Conservation (phyloP, 176 grass and related monocot species). For the Oryza coarctata region DNA sequence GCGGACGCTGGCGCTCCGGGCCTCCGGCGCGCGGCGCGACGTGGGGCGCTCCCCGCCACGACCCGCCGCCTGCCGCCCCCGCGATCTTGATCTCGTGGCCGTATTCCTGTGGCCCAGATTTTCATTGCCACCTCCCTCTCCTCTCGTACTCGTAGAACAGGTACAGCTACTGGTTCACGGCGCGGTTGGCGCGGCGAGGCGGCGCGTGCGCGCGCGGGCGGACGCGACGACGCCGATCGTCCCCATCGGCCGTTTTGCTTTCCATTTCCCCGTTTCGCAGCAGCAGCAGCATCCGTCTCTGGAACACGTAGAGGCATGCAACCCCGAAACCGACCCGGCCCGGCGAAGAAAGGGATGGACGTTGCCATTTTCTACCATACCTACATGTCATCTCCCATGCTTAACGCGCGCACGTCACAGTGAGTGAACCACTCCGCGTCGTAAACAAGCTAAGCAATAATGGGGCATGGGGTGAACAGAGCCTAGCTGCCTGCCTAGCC, state of each 20-base stretch:
- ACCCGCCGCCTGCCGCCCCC: not conserved
- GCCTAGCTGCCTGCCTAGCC: no score
- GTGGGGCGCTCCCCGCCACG: conserved; percentile 31
- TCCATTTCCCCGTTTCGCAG: not conserved
- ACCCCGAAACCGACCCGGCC: not conserved
- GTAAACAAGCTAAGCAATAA: not conserved
- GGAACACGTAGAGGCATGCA: not conserved
- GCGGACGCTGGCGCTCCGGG: no score
- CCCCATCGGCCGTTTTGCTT: no score
- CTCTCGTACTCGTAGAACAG: no score
- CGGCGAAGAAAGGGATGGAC: not conserved
- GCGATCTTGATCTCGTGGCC: not conserved
- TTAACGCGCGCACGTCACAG: not conserved
- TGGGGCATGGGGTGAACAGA: not conserved
- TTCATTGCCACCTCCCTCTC: not conserved
- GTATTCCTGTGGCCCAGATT: not conserved
- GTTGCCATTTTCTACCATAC: not conserved
- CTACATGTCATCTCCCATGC: not conserved
- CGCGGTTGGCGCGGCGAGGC: no score
- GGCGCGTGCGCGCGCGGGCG: no score
- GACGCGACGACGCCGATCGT: not conserved
- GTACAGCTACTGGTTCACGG: not conserved
- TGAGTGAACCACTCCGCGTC: not conserved
- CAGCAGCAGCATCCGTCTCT: not conserved
- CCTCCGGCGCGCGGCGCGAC: conserved; percentile 13